These are phyloP conservation scores for Coniochaeta prunicola DNA, from an alignment of 2,329 filamentous ascomycete genomes.

Conservation along the genomic window DNA sequence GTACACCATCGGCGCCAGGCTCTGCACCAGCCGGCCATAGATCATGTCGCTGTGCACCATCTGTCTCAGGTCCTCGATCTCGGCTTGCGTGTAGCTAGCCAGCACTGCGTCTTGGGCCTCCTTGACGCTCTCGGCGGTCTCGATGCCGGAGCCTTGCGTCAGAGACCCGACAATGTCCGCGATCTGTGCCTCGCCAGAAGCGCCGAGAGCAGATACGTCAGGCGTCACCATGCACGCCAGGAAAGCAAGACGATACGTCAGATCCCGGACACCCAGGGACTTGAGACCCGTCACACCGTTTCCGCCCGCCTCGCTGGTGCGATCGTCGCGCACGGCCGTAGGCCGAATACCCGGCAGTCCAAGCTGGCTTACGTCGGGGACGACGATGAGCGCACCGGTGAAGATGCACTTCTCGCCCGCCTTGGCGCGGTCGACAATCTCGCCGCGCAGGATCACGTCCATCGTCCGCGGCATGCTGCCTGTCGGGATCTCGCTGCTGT, in stretches of 20 bases:
- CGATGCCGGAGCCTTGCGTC: constrained; percentile 59
- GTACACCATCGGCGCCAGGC: constrained; percentile 93
- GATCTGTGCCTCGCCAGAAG: constrained; percentile 66
- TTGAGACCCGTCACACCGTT: constrained; percentile 84
- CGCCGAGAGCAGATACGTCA: constrained; percentile 74
- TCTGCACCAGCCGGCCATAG: constrained; percentile 86
- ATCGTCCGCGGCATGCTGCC: constrained; percentile 98
- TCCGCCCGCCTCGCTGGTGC: constrained; percentile 74
- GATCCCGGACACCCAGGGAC: constrained; percentile 84
- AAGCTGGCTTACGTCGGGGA: constrained; percentile 93
- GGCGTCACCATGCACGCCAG: constrained; percentile 93
- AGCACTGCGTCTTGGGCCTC: constrained; percentile 83
- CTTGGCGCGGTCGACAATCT: constrained; percentile 96
- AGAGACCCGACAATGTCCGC: constrained; percentile 80
- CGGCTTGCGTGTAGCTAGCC: constrained; percentile 73
- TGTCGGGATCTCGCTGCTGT: constrained; percentile 95
- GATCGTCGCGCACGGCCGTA: constrained; percentile 77
- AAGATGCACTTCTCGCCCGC: constrained; percentile 98
- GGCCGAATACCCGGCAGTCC: constrained; percentile 79
- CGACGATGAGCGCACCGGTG: constrained; percentile 90
- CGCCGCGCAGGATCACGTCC: constrained; percentile 91
- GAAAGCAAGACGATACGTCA: constrained; percentile 96
- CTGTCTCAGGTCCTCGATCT: constrained; percentile 83
- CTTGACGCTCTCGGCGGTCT: constrained; percentile 66
- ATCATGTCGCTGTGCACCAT: constrained; percentile 97